Evolutionary conservation across 2,329 filamentous ascomycete species (phyloP), one percentile per base, ranked within the genome.

Genomic region (Penicillium sp.): DNA sequence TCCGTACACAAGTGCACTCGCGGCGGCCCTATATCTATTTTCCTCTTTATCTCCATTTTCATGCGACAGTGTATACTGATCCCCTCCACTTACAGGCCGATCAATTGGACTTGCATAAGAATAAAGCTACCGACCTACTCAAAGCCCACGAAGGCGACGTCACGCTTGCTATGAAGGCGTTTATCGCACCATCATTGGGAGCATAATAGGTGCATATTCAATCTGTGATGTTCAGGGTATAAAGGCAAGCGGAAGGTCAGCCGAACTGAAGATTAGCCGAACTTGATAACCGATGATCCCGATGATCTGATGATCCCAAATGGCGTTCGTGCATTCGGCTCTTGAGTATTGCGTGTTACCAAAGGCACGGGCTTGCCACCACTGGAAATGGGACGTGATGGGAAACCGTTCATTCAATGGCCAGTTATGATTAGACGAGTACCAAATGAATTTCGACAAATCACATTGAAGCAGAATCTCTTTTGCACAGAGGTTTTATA

Each of bases 81-180:
- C 41, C 27, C 23, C 13, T 32, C n/a, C 1, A 39, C 23, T 12
- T 47, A 20, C 44, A 75, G 73, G 68, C 72, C 13, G 69, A 75
- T 9, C 68, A 76, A 52, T 59, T 77, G 37, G 75, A 78, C 53
- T 54, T 78, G 56, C 71, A 56, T 18, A 76, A 75, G 56, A 55
- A 47, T 25, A 76, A 75, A 53, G 75, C 75, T 10, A 76, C 72
- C 10, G 75, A 78, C 45, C 58, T 78, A 27, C 60, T 78, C 39
- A 72, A 67, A 49, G 58, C 66, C n/a, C 62, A 75, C 57, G 74
- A 76, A n/a, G 74, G 73, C 1, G 68, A 77, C 66, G 64, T 61
- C 2, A 66, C 55, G 9, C 65, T 62, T 56, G 72, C 74, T 2
- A 66, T 77, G 50, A 68, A 58, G 47, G 72, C 72, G 4, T 76